Evolutionary conservation across 352 stramenopile genomes (phyloP), one percentile per base, ranked within the genome.

Genomic region (Pythium utonaiense): DNA sequence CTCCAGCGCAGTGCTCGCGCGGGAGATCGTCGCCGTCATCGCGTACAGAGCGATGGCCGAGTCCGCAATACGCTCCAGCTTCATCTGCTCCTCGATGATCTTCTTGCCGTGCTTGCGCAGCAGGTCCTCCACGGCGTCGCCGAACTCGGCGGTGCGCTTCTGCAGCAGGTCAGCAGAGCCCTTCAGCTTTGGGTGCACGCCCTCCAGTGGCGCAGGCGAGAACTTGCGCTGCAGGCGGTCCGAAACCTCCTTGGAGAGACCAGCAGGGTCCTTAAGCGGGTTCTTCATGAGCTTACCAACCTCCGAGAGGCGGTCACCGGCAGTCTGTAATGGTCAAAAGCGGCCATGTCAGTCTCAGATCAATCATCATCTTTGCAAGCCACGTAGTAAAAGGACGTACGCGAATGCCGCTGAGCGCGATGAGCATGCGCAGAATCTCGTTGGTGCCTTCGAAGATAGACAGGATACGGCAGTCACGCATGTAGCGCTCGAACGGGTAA

Each of bases 401-500:
- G 53, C 72, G 75, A 47, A 95, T 80, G 57, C 85, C 85, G 31
- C 79, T 91, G n/a, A 95, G 76, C 57, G 85, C 85, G 56, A 97
- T 96, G n/a, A 97, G 80, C 74, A 97, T 86, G 48, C 86, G 78
- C 47, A 97, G 70, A 67, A 97, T 97, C 62, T 97, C 85, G 61
- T 90, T 96, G 28, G 91, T 97, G 71, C 91, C 91, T 67, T 97
- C 90, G 44, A 97, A 97, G 57, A 97, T 96, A 14, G 82, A 91
- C 48, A 95, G 66, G 44, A 97, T 96, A 34, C 91, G 91, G 62
- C 76, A 91, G 70, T 97, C 91, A 50, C 91, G 81, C 83, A 96
- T 95, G 60, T 89, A 84, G 52, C 87, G 89, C 75, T 97, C 91
- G 47, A 96, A 94, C 7, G 85, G 86, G 75, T 86, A 97, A 57